Conservation (phyloP, 148 eudicot species). For the Pharnaceum exiguum region DNA sequence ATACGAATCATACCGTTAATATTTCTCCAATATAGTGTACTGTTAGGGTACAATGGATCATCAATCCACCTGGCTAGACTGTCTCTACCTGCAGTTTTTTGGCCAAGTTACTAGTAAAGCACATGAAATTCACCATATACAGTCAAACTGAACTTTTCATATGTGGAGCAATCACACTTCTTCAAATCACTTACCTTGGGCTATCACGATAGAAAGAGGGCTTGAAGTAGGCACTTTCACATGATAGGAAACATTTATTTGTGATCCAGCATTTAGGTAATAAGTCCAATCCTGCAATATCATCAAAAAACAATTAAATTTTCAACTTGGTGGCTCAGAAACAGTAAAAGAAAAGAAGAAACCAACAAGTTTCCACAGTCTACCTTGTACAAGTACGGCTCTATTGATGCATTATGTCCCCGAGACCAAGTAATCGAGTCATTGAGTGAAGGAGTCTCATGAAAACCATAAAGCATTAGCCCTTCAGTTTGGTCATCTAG, state of each 20-base stretch:
- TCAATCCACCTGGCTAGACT: slow-evolving; percentile 40
- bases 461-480: slow-evolving; percentile 61
- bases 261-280: slow-evolving; percentile 49
- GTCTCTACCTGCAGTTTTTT: slow-evolving; percentile 36
- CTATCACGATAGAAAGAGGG: slow-evolving; percentile 40
- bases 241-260: slow-evolving; percentile 37
- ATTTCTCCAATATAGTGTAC: slow-evolving; percentile 50
- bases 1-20: slow-evolving; percentile 40
- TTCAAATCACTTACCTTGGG: too few relatives aligned
- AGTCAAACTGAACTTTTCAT: too few relatives aligned
- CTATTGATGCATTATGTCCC: slow-evolving; percentile 25
- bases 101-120: background rate
- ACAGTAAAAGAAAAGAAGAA: background rate
- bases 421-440: slow-evolving; percentile 44
- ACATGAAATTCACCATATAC: too few relatives aligned
- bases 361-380: background rate
- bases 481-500: slow-evolving; percentile 31
- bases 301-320: background rate
- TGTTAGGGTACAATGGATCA: slow-evolving; percentile 43
- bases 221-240: slow-evolving; percentile 33
- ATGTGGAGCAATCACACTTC: too few relatives aligned
- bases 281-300: slow-evolving; percentile 49
- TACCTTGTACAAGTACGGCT: slow-evolving; percentile 33
- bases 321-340: background rate
- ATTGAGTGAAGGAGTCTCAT: slow-evolving; percentile 52